Conservation (phyloP, 306 rosid species). For the Prunus kanzakura region DNA sequence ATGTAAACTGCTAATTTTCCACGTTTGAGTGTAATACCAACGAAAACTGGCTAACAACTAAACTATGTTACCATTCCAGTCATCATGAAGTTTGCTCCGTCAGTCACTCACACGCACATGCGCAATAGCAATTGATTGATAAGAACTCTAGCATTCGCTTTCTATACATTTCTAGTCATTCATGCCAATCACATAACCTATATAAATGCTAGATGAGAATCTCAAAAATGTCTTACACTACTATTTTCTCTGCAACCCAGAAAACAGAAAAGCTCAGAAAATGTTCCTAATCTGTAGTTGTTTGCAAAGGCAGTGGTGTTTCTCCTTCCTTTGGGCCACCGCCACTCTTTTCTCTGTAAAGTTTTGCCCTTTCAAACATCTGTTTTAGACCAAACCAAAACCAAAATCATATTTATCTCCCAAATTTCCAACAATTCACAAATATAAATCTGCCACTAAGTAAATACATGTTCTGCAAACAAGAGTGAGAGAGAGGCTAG, state of each 20-base stretch:
- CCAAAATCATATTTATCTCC: neutral
- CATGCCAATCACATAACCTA: neutral
- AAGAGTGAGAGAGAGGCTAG: neutral
- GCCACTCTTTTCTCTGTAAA: conserved; percentile 16
- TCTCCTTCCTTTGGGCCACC: conserved; percentile 26
- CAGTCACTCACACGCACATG: neutral
- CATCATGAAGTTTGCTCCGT: neutral
- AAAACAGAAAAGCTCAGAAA: conserved; percentile 8
- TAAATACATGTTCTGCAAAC: neutral
- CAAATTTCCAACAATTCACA: neutral
- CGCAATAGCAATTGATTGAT: neutral
- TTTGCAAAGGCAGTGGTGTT: conserved; percentile 27
- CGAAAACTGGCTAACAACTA: neutral
- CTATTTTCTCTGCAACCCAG: conserved; percentile 5
- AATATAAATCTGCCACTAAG: neutral
- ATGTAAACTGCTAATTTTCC: neutral
- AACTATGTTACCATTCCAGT: neutral
- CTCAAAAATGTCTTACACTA: neutral
- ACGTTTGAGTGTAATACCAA: neutral
- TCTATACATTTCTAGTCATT: neutral
- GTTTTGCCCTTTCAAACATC: conserved; percentile 37
- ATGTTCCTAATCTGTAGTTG: conserved; percentile 26
- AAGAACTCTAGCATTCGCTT: neutral
- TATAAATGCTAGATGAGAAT: neutral
- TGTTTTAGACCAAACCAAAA: conserved; percentile 25